Conservation (phyloP, 129 eudicot species). For the Pittosporum tobira region DNA sequence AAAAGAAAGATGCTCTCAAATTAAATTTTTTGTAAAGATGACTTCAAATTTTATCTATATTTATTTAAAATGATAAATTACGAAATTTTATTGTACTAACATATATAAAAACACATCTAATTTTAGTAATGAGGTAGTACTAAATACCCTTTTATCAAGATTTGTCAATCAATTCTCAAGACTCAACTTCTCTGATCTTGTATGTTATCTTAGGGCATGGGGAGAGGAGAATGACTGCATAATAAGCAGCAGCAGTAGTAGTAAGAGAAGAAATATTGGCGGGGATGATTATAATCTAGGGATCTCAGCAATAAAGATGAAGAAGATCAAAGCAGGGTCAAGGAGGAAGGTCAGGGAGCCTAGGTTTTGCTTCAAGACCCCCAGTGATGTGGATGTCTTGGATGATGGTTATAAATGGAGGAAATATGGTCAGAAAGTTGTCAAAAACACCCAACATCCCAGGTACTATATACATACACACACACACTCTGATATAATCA, state of each 20-base stretch:
- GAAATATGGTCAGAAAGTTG: conserved; percentile 89
- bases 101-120: no score
- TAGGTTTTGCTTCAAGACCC: conserved; percentile 84
- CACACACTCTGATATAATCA: background rate
- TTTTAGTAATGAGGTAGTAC: no score
- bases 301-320: conserved; percentile 51
- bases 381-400: conserved; percentile 80
- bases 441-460: conserved; percentile 87
- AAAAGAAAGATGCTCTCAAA: no score
- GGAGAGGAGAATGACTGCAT: conserved; percentile 49
- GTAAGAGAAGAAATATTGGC: conserved; percentile 28
- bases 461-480: conserved; percentile 33
- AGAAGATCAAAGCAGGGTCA: conserved; percentile 47
- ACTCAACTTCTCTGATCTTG: background rate
- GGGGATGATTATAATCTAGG: conserved; percentile 33
- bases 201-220: conserved; percentile 48
- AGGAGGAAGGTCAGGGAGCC: conserved; percentile 92
- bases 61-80: no score
- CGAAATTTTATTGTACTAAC: no score
- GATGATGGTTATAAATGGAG: conserved; percentile 93
- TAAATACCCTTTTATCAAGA: background rate
- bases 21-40: no score
- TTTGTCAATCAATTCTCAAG: background rate
- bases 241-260: conserved; percentile 14
- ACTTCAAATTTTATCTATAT: no score